Evolutionary conservation across 1,139 yeast genomes (phyloP).

Genomic region (Protomyces gravidus): DNA sequence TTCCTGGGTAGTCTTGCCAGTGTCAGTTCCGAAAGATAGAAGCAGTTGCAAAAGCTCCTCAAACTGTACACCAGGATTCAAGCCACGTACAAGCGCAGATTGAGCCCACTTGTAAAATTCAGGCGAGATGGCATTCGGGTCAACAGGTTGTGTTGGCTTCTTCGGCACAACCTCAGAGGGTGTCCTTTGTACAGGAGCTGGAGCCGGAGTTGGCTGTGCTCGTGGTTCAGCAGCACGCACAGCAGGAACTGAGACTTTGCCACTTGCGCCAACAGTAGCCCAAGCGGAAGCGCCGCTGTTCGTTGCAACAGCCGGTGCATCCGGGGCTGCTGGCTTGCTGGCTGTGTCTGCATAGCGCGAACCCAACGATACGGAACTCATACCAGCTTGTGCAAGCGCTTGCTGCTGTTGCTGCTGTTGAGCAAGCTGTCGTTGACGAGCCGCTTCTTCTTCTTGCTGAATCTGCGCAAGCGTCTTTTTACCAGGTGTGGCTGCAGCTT

Average conservation of each 20-base stretch:
- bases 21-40: slow-evolving; percentile 62
- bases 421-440: slow-evolving; percentile 32
- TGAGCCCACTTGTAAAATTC: slow-evolving; percentile 87
- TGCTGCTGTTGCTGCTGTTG: slow-evolving; percentile 31
- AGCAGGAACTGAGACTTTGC: slow-evolving; percentile 37
- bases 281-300: slow-evolving; percentile 5
- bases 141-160: slow-evolving; percentile 29
- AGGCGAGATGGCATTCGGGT: slow-evolving; percentile 35
- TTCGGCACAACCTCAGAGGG: slow-evolving; percentile 11
- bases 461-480: slow-evolving; percentile 49
- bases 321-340: slow-evolving; percentile 21
- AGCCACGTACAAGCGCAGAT: slow-evolving; percentile 56
- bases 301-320: slow-evolving; percentile 1
- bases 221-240: slow-evolving; percentile 39
- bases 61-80: slow-evolving; percentile 62
- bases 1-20: slow-evolving; percentile 63
- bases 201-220: slow-evolving; percentile 35
- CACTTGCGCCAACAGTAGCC: slow-evolving; percentile 25
- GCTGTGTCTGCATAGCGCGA: slow-evolving; percentile 33
- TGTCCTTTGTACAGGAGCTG: slow-evolving; percentile 30
- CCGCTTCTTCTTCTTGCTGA: slow-evolving; percentile 48
- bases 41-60: slow-evolving; percentile 77
- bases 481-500: slow-evolving; percentile 38
- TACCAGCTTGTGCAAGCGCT: slow-evolving; percentile 40
- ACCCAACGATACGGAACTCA: slow-evolving; percentile 26